Evolutionary conservation across 495 filamentous ascomycete genomes (phyloP), one percentile per base, ranked within the genome.

Genomic region (Penicillium soppii): DNA sequence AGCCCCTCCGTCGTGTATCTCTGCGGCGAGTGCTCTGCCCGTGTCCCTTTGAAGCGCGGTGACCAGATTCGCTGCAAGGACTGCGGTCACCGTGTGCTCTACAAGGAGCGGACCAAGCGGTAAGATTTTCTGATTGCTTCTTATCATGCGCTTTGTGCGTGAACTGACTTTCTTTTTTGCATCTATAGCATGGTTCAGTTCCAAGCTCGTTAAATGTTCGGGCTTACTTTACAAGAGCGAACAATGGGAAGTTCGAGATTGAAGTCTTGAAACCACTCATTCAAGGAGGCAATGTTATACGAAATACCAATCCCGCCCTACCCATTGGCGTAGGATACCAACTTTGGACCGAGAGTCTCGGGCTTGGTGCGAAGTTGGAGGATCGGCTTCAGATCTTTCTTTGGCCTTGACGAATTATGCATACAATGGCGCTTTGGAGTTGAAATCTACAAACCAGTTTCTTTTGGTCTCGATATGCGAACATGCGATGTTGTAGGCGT

Each of bases 51-150:
- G 58, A 88, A 89, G 71, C 82, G 87, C 52, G 89, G 84, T 47
- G 91, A 95, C 59, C 86, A 88, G 47, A 95, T 97, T 58, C 84
- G 94, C 21, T 99, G 94, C 77, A 90, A 92, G 72, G 90, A 92
- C 70, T 99, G 94, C 67, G 95, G 94, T 20, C 91, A 96, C 65
- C 87, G 94, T 52, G 90, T 99, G 43, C 74, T 99, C 52, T 97
- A 97, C 71, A 99, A 99, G 81, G 90, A 96, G 82, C 74, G 94
- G 60, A 99, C 94, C 26, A 97, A 96, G 79, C 81, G 95, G 94
- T 97, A 68, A 70, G 84, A 67, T 53, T 52, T 26, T 33, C 25
- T 46, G 43, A 35, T 39, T n/a, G 16, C 20, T 16, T 10, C 26
- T 7, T 20, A 35, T 7, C 13, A 47, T 47, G 32, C 17, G 35